phyloP scores from a whole-genome alignment of 441 rosid genomes.

The Croton setiger region DNA sequence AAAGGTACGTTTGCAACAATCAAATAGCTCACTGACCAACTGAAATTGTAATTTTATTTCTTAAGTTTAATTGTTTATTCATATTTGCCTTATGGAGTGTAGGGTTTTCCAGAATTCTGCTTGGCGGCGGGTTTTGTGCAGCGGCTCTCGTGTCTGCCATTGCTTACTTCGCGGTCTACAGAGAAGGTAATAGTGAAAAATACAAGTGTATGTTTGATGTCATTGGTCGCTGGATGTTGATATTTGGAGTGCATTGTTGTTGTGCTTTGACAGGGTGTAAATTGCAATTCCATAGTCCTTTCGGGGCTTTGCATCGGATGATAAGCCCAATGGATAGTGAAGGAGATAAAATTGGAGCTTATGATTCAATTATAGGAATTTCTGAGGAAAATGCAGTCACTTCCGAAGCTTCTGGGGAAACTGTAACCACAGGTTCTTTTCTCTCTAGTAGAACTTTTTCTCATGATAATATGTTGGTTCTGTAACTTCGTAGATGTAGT shows the following conservation, averaged over 20 bases:
- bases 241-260: conserved; percentile 19
- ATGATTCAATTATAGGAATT: conserved; percentile 12
- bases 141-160: conserved; percentile 47
- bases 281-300: conserved; percentile 31
- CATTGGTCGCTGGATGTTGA: conserved; percentile 1
- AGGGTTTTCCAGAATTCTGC: conserved; percentile 45
- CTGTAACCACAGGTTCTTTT: conserved; percentile 34
- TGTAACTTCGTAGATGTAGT: not conserved
- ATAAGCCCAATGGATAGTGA: conserved; percentile 26
- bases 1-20: conserved; percentile 33
- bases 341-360: conserved; percentile 17
- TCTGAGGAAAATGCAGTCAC: conserved; percentile 28
- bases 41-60: not conserved
- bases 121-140: conserved; percentile 55
- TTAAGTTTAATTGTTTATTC: not conserved
- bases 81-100: not conserved
- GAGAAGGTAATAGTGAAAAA: conserved; percentile 35
- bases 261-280: conserved; percentile 46
- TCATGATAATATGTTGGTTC: not conserved
- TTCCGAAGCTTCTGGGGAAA: conserved; percentile 26
- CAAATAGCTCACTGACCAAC: not conserved
- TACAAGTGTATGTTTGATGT: not conserved
- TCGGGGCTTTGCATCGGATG: conserved; percentile 23
- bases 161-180: conserved; percentile 54
- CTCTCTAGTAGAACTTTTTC: not conserved